phyloP scores from a whole-genome alignment of 371 early-diverging fungal species.

The Funneliformis caledonium region DNA sequence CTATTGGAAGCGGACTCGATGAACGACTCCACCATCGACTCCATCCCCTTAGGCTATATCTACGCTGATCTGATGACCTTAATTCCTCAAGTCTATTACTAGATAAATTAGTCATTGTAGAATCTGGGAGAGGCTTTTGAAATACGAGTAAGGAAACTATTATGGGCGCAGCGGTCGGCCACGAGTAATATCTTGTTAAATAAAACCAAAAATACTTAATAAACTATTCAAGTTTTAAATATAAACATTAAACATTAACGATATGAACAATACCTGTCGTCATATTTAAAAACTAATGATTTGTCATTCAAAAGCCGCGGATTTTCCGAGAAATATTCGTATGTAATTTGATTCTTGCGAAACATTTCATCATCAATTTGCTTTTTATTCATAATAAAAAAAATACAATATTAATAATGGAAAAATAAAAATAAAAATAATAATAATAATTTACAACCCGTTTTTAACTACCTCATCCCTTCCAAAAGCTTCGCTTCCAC shows the following conservation, averaged over 20 bases:
- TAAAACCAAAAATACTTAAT: slow-evolving; percentile 42
- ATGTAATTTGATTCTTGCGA: slow-evolving; percentile 59
- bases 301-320: slow-evolving; percentile 70
- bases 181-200: slow-evolving; percentile 47
- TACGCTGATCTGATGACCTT: slow-evolving; percentile 6
- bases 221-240: slow-evolving; percentile 39
- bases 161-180: slow-evolving; percentile 54
- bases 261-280: slow-evolving; percentile 51
- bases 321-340: slow-evolving; percentile 65
- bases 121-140: slow-evolving; percentile 51
- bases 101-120: slow-evolving; percentile 27
- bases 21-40: slow-evolving; percentile 59
- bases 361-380: slow-evolving; percentile 64
- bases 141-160: slow-evolving; percentile 60
- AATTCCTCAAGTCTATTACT: background rate
- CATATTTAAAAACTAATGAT: slow-evolving; percentile 67
- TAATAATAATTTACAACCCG: background rate
- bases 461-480: slow-evolving; percentile 44
- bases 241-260: slow-evolving; percentile 6
- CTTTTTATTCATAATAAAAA: slow-evolving; percentile 1
- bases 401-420: background rate
- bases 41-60: slow-evolving; percentile 49
- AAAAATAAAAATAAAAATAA: background rate
- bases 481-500: slow-evolving; percentile 48
- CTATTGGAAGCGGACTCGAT: slow-evolving; percentile 44